Conservation (phyloP, 1,284 basidiomycete genomes). For the Pseudozyma thailandica region DNA sequence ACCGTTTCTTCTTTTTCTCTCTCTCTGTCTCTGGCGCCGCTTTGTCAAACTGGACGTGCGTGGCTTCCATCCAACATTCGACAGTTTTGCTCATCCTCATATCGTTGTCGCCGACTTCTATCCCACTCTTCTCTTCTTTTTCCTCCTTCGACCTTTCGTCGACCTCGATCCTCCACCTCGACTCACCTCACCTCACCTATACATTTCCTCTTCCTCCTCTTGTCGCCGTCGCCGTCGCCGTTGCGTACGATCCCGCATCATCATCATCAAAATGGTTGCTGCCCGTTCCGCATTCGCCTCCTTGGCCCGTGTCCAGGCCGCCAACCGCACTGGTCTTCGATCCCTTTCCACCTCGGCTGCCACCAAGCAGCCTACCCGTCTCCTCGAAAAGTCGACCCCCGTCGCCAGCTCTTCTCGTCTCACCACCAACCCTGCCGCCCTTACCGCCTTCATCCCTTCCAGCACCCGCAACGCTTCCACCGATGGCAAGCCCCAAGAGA, state of each 20-base stretch:
- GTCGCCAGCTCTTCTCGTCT: slow-evolving; percentile 48
- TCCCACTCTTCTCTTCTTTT: background rate
- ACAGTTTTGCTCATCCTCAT: background rate
- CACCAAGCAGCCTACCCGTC: slow-evolving; percentile 44
- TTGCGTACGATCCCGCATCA: background rate
- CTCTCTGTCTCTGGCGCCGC: background rate
- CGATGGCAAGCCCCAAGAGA: slow-evolving; percentile 71
- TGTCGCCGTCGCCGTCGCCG: background rate
- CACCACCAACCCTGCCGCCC: slow-evolving; percentile 46
- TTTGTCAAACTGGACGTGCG: background rate
- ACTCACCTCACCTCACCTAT: slow-evolving; percentile 5
- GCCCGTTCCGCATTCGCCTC: slow-evolving; percentile 50
- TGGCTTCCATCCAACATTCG: slow-evolving; percentile 5
- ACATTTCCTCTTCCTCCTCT: slow-evolving; percentile 3
- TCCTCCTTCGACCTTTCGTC: slow-evolving; percentile 1
- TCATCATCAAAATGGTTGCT: slow-evolving; percentile 27
- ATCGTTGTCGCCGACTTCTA: background rate
- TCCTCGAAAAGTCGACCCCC: slow-evolving; percentile 37
- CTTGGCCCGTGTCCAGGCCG: slow-evolving; percentile 41
- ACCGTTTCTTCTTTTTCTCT: background rate
- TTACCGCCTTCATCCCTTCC: slow-evolving; percentile 49
- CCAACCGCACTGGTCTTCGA: slow-evolving; percentile 32
- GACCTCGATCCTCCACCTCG: background rate
- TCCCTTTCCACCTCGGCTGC: slow-evolving; percentile 39
- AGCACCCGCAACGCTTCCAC: slow-evolving; percentile 52